Percentiles rank a stretch among this genome's conserved stretches.
phyloP scores from a whole-genome alignment of 2,329 filamentous ascomycete genomes.

The Trichoderma aggressivum region DNA sequence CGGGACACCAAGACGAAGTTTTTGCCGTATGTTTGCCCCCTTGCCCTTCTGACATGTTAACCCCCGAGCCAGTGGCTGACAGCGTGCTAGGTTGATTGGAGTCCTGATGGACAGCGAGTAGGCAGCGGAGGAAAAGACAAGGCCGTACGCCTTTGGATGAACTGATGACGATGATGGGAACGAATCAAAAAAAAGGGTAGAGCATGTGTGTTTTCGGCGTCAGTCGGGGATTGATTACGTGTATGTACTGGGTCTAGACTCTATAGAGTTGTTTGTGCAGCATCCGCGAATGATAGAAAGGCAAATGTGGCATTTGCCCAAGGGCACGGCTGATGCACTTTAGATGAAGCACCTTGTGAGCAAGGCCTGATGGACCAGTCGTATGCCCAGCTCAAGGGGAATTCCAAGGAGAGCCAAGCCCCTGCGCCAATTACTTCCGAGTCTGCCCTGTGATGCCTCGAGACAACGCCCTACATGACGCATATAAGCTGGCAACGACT shows the following conservation, averaged over 20 bases:
- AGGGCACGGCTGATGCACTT: neutral
- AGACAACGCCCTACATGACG: constrained; percentile 1
- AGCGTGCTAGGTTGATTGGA: constrained; percentile 71
- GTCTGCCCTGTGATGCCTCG: neutral
- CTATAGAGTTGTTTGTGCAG: neutral
- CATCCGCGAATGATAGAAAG: neutral
- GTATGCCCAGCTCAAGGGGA: neutral
- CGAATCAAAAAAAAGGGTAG: neutral
- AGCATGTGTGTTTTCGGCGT: constrained; percentile 6
- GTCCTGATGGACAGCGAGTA: constrained; percentile 81
- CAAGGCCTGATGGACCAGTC: neutral
- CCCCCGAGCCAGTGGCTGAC: neutral
- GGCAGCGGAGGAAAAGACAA: constrained; percentile 94
- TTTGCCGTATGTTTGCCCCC: constrained; percentile 57
- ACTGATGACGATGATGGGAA: constrained; percentile 38
- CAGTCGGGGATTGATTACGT: neutral
- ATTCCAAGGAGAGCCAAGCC: neutral
- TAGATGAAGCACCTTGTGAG: neutral
- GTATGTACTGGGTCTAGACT: constrained; percentile 13
- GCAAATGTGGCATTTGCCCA: constrained; percentile 4
- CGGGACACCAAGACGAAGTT: constrained; percentile 88
- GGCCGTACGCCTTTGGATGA: constrained; percentile 63
- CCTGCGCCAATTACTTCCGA: neutral
- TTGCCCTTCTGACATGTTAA: neutral
- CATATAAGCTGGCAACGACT: neutral